Conservation (phyloP, 176 grass and related monocot species). For the Ampelocalamus luodianensis region DNA sequence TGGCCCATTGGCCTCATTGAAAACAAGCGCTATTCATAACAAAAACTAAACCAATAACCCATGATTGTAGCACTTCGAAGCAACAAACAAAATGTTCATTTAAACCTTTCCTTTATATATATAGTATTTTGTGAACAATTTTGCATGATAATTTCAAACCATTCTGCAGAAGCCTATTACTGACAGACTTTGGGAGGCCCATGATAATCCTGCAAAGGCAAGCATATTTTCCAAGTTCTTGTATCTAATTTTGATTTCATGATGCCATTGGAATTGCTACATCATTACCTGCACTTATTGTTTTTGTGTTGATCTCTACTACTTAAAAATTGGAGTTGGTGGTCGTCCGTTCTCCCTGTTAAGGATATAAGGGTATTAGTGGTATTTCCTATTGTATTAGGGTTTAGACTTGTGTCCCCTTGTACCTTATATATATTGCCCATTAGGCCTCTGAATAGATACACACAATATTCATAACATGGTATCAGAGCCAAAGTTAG, state of each 20-base stretch:
- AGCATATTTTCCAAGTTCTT: conserved; percentile 24
- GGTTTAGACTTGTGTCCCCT: too few species aligned
- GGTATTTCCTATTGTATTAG: too few species aligned
- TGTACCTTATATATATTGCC: too few species aligned
- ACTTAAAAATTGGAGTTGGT: too few species aligned
- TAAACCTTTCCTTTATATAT: neutral
- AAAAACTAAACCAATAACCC: neutral
- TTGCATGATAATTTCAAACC: conserved; percentile 39
- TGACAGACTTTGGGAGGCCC: conserved; percentile 84
- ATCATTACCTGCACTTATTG: neutral
- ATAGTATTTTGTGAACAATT: conserved; percentile 12
- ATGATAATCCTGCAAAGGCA: conserved; percentile 88
- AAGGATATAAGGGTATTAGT: too few species aligned
- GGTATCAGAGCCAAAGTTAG: too few species aligned
- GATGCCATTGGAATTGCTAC: conserved; percentile 13
- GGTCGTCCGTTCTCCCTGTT: too few species aligned
- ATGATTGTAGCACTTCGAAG: neutral
- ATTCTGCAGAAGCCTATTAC: conserved; percentile 90
- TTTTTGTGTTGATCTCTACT: neutral
- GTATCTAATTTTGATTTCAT: conserved; percentile 10
- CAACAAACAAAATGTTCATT: neutral
- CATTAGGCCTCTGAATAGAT: too few species aligned
- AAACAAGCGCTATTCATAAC: too few species aligned
- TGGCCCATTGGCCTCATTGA: too few species aligned
- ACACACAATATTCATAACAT: too few species aligned